Base-by-base conservation (phyloP, 2,329 filamentous ascomycete species). In the Pseudogymnoascus destructans region DNA sequence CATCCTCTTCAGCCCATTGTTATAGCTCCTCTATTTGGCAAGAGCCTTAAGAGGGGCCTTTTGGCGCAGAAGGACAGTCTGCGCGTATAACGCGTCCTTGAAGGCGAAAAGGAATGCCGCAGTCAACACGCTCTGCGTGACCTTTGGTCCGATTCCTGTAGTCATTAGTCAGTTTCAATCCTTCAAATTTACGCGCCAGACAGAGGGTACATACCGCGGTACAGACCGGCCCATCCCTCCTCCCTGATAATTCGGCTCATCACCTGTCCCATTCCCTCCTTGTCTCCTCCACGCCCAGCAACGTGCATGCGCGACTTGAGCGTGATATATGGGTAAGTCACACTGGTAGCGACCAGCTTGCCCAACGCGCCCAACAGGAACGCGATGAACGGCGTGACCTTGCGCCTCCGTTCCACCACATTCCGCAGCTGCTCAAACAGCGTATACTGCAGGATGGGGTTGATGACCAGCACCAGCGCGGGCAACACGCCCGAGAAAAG, bases 351-450 rank as follows among this genome's bases (percentile, higher is more conserved):
- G 61, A 96, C 84, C 63, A 98, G 79, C 79, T 98, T 98, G 72
- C 93, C 91, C 30, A 97, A 70, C 1, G 93, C 93, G 62, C 93
- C 93, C 2, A 98, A 78, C 69, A 93, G 81, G 72, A 98, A 98
- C 55, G 89, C 90, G 64, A 95, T 82, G 58, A 82, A 85, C 1
- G 92, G 89, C 0, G 89, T 95, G 59, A 97, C 81, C 61, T 67
- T 70, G 63, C 79, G 79, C 71, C 81, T 87, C 19, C 54, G 54
- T 80, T 96, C 92, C 59, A 96, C 74, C 23, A 79, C 68, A 71
- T 97, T 95, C 81, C 96, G 97, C 75, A 97, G 77, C 77, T 98
- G 92, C 78, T 98, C 93, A 67, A 97, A 98, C 59, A 98, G 86
- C 13, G 93, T 98, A 74, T 98, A 98, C 75, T 98, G 93, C 63